phyloP scores from a whole-genome alignment of 345 rosid species.

The Ricinus communis region DNA sequence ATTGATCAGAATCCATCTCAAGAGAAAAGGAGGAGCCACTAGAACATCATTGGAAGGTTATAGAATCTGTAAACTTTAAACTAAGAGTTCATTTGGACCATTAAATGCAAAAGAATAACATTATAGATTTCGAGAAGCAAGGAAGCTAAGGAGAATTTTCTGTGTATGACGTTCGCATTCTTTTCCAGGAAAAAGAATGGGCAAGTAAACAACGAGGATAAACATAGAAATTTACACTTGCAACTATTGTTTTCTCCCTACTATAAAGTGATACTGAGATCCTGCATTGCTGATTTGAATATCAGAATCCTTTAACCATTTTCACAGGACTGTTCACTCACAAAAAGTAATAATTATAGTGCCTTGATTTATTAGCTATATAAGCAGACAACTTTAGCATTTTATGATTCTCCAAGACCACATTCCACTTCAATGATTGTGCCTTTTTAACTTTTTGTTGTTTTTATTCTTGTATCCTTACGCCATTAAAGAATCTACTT shows the following conservation, averaged over 20 bases:
- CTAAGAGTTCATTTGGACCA: background rate
- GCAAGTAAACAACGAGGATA: background rate
- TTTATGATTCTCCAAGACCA: constrained; percentile 14
- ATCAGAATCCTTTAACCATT: background rate
- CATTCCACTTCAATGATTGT: background rate
- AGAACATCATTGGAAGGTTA: background rate
- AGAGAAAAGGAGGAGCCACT: background rate
- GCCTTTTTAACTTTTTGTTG: constrained; percentile 1
- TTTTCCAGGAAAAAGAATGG: background rate
- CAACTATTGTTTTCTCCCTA: background rate
- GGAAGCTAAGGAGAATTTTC: background rate
- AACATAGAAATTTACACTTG: too few relatives aligned
- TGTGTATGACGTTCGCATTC: background rate
- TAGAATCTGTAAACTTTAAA: too few relatives aligned
- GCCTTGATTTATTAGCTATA: background rate
- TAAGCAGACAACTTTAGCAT: background rate
- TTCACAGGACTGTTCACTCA: background rate
- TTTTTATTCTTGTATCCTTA: constrained; percentile 26
- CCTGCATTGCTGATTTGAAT: too few relatives aligned
- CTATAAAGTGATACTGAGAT: too few relatives aligned
- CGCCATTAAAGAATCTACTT: constrained; percentile 22
- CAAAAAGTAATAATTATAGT: too few relatives aligned
- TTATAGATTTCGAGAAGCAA: background rate
- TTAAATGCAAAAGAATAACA: background rate
- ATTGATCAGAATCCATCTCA: constrained; percentile 8